Evolutionary conservation across 495 filamentous ascomycete genomes (phyloP), one percentile per base, ranked within the genome.

Genomic region (Penicillium waksmanii): DNA sequence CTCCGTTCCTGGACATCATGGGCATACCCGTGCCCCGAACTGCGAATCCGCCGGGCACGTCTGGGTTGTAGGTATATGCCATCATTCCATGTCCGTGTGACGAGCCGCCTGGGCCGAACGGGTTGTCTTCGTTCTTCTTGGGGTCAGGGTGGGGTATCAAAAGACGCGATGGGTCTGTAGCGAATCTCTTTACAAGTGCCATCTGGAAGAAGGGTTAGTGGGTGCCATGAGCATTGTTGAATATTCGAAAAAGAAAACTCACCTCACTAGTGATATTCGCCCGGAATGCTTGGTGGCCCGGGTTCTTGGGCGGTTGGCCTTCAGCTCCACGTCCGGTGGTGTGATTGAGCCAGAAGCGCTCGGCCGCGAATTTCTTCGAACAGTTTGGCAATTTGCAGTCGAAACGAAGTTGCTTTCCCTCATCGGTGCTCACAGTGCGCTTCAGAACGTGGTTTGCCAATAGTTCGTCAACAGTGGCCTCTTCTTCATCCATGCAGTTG

Each of bases 281-380:
- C 51, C 88, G 84, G 92, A 92, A 99, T 56, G 97, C 94, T 0
- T 82, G 62, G 69, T 99, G 95, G 34, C 96, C 46, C 9, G 46
- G 46, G 21, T 48, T 48, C 46, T 48, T 48, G 18, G 46, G 46
- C 4, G 46, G 46, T 19, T 48, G 46, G 21, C 46, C 46, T 19
- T 23, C 46, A 27, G 46, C 46, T 25, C 46, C 46, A 48, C 46
- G 19, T 5, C 46, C 46, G 11, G 46, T 48, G 15, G 46, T 85
- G 65, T 99, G 95, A 78, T 99, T 99, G 62, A 86, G 87, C 95
- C 95, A 99, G 73, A 98, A 99, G 60, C 88, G 82, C 6, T 96
- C 89, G 34, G 93, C 96, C 73, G 97, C 97, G 85, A 99, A 99
- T 19, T 98, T 81, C 72, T 99, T 99, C 0, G 90, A 87, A 72